A percentile compares a stretch with the other conserved stretches of the same genome.
phyloP scores from a whole-genome alignment of 106 monocot species.

The Iris macrosiphon region DNA sequence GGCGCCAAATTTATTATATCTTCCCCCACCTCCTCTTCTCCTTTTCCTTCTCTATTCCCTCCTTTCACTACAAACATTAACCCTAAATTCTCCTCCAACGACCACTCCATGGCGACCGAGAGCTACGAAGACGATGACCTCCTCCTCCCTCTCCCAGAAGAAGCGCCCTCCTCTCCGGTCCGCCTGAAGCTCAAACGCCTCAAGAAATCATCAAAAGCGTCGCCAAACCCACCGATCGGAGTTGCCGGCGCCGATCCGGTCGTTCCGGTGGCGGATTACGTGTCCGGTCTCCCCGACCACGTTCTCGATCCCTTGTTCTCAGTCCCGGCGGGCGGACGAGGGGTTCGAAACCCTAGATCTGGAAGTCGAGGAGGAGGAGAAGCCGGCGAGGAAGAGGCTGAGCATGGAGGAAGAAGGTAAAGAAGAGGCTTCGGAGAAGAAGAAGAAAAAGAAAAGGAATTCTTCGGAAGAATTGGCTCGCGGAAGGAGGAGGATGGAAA shows the following conservation, averaged over 20 bases:
- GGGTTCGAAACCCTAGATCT: slow-evolving; percentile 8
- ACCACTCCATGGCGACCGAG: slow-evolving; percentile 10
- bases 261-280: too few species aligned
- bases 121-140: slow-evolving; percentile 27
- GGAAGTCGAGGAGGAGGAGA: too few species aligned
- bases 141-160: slow-evolving; percentile 12
- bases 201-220: slow-evolving; percentile 20
- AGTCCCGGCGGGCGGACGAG: not conserved
- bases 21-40: too few species aligned
- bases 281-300: too few species aligned
- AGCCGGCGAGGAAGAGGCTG: slow-evolving; percentile 53
- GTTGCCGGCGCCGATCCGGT: slow-evolving; percentile 9
- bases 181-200: slow-evolving; percentile 34
- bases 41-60: too few species aligned
- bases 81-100: too few species aligned
- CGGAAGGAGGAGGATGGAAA: slow-evolving; percentile 43
- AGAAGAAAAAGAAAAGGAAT: slow-evolving; percentile 26
- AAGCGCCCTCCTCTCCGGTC: slow-evolving; percentile 12
- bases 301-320: slow-evolving; percentile 67
- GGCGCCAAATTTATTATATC: too few species aligned
- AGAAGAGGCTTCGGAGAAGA: slow-evolving; percentile 24
- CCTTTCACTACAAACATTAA: too few species aligned
- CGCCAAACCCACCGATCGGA: not conserved
- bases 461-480: slow-evolving; percentile 33
- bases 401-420: slow-evolving; percentile 33